phyloP scores from a whole-genome alignment of 2,329 filamentous ascomycete genomes.

The Pseudopyrenochaeta lycopersici region DNA sequence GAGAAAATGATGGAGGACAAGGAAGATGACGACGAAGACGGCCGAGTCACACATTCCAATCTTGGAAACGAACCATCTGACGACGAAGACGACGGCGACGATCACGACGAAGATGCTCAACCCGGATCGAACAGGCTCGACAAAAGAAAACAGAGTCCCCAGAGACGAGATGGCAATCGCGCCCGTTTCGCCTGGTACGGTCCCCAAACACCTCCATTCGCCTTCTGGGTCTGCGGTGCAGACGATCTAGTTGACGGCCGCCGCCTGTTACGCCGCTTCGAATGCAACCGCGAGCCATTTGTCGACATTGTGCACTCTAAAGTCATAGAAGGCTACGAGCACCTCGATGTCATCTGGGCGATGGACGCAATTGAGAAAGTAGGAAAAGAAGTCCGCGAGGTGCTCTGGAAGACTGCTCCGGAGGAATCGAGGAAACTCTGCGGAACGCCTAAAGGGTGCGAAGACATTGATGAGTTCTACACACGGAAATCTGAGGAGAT shows the following conservation, averaged over 20 bases:
- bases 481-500: constrained; percentile 16
- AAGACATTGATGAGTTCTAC: constrained; percentile 50
- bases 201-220: constrained; percentile 79
- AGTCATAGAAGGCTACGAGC: constrained; percentile 84
- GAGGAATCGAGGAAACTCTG: constrained; percentile 66
- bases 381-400: constrained; percentile 79
- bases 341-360: constrained; percentile 94
- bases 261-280: constrained; percentile 76
- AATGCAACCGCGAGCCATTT: constrained; percentile 80
- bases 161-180: constrained; percentile 51
- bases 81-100: constrained; percentile 13
- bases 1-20: constrained; percentile 70
- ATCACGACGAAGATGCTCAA: constrained; percentile 2
- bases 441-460: constrained; percentile 71
- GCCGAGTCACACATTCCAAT: constrained; percentile 13
- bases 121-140: constrained; percentile 7
- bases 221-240: constrained; percentile 84
- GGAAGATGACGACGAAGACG: constrained; percentile 52
- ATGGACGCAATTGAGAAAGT: constrained; percentile 87
- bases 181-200: constrained; percentile 79
- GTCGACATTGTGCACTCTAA: constrained; percentile 83
- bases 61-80: constrained; percentile 22
- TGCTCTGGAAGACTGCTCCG: constrained; percentile 80
- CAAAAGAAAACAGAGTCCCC: constrained; percentile 4
- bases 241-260: constrained; percentile 87